Evolutionary conservation across 2,329 filamentous ascomycete genomes (phyloP), one percentile per base, ranked within the genome.

Genomic region (Calonectria pseudoturangicola): DNA sequence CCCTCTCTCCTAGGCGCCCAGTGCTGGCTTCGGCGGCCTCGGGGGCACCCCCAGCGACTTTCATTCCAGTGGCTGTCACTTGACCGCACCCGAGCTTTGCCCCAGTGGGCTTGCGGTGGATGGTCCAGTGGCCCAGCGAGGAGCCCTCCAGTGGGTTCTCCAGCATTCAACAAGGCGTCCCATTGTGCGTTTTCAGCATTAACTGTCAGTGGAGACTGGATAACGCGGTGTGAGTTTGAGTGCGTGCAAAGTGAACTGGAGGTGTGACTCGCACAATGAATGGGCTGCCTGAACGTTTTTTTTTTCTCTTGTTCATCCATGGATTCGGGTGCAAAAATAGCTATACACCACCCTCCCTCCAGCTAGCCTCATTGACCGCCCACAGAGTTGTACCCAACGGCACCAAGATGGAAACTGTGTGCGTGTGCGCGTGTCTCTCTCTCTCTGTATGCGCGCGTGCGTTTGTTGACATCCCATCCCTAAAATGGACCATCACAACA

Each of bases 31-130:
- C 76, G 72, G 75, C 48, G 63, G 54, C 74, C 70, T 79, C 75
- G 73, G 75, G 54, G 63, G 63, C 73, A 74, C 74, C 54, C 76
- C 77, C 77, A 25, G 63, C 36, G 48, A 16, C 45, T 60, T 21
- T 58, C 72, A 73, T 80, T 80, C 78, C 77, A 79, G 70, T 66
- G 67, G 60, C 56, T 48, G 71, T 80, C 78, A 79, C 76, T 77
- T 80, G 78, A 80, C 78, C 72, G 72, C 70, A 73, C 73, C 36
- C 70, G 64, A 74, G 73, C 72, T 75, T 62, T 64, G 68, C 63
- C 51, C 71, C 62, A 68, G 68, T 63, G 41, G 58, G 58, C 58
- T 63, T 25, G 58, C 39, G 58, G 58, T 43, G 39, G 39, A 41
- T 63, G 58, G 41, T 63, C 58, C 58, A 63, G 58, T 45, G 58